These are phyloP conservation scores for Blepharisma undulans DNA, from an alignment of 169 alveolate species.

Conservation along the genomic window DNA sequence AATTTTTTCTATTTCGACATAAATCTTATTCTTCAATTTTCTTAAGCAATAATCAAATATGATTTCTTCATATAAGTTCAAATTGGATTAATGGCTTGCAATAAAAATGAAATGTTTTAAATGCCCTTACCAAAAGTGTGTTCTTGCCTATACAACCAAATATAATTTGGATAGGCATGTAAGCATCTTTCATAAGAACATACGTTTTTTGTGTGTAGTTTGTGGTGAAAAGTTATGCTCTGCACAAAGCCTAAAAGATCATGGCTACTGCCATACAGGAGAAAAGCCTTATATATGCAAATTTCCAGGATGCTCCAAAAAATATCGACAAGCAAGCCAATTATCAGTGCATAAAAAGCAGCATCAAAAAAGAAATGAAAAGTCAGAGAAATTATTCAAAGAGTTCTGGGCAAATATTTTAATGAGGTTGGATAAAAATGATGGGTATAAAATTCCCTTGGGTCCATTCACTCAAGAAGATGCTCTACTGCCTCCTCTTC, in stretches of 20 bases:
- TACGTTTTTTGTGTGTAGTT: not conserved
- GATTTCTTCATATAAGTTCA: too few species aligned
- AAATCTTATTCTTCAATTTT: too few species aligned
- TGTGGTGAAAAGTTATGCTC: slow-evolving; percentile 15
- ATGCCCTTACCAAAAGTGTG: not conserved
- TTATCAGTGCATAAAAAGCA: not conserved
- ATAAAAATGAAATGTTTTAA: not conserved
- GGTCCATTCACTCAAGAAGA: not conserved
- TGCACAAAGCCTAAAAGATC: slow-evolving; percentile 2
- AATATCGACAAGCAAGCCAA: slow-evolving; percentile 24
- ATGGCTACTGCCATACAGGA: slow-evolving; percentile 16
- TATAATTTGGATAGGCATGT: slow-evolving; percentile 17
- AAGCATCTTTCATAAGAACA: not conserved
- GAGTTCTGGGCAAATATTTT: not conserved
- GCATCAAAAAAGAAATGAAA: not conserved
- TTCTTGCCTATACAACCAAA: not conserved
- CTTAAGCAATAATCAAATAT: too few species aligned
- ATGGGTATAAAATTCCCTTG: not conserved
- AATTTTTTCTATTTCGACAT: too few species aligned
- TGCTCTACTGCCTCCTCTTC: not conserved
- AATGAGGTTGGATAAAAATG: not conserved
- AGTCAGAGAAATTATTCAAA: too few species aligned
- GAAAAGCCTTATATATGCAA: slow-evolving; percentile 24
- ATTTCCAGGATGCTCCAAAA: not conserved
- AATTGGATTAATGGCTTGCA: not conserved